phyloP scores from a whole-genome alignment of 23 red algal species.

The Gracilaria gracilis region DNA sequence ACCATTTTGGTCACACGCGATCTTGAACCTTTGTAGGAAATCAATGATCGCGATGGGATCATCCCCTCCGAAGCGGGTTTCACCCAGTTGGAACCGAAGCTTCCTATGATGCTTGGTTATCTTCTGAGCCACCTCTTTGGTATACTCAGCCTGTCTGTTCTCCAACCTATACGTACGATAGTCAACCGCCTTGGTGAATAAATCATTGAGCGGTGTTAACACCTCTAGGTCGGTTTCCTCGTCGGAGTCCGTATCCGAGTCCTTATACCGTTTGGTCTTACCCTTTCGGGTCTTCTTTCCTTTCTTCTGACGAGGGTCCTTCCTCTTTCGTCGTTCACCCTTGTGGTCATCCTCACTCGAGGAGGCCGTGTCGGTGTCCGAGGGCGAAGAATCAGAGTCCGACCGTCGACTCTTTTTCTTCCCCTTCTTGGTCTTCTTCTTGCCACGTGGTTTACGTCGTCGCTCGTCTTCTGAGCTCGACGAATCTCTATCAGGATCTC shows the following conservation, averaged over 20 bases:
- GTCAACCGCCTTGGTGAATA: slow-evolving; percentile 2
- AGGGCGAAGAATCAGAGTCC: neutral
- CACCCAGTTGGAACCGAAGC: neutral
- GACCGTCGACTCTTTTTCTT: neutral
- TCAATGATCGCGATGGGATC: neutral
- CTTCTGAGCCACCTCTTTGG: slow-evolving; percentile 4
- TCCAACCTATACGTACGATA: slow-evolving; percentile 15
- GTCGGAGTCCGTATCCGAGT: neutral
- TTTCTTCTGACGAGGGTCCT: neutral
- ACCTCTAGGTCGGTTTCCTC: neutral
- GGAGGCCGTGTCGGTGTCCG: neutral
- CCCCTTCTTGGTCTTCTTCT: neutral
- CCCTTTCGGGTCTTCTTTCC: neutral
- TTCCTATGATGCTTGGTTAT: neutral
- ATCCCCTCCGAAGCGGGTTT: neutral
- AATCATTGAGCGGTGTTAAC: neutral
- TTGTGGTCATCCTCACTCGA: neutral
- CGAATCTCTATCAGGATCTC: neutral
- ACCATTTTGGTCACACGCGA: slow-evolving; percentile 7
- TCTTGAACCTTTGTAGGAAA: slow-evolving; percentile 11
- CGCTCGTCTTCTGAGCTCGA: neutral
- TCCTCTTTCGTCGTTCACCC: neutral
- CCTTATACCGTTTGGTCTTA: neutral
- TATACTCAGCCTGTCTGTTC: neutral
- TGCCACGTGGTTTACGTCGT: neutral